Evolutionary conservation across 768 basidiomycete genomes (phyloP), one percentile per base, ranked within the genome.

Genomic region (Lyophyllum atratum): DNA sequence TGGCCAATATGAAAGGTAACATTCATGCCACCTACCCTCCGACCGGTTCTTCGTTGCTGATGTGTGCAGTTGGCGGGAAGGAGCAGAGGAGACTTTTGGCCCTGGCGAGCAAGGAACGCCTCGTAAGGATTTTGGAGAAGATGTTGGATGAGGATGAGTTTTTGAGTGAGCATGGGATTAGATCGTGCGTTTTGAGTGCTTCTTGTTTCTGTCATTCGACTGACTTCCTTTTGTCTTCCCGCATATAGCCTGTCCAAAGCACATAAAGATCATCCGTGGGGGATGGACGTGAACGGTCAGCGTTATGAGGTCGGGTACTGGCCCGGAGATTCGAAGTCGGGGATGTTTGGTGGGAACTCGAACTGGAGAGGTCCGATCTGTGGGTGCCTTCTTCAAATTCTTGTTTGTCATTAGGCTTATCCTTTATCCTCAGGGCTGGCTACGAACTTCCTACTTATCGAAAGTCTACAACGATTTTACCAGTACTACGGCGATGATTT

Each of bases 321-420:
- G 97, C 96, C 97, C 1, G 97, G 95, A 9, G 97, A 99, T 70
- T 98, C 96, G 2, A 85, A 84, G 64, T 95, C 93, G 11, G 95
- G 95, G 46, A 99, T 99, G 96, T 96, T 97, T 72, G 94, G 95
- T 51, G 93, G 93, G n/a, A 95, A 95, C 68, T 95, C 93, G n/a
- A 95, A 95, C 63, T 96, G 93, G 93, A 79, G 94, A 69, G 94
- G 94, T n/a, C 90, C 90, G 3, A 90, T 92, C 55, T 92, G 90
- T 90, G 63, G 74, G 84, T 59, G 9, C 1, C 26, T 4, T 22
- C 56, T 22, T 55, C 10, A 39, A 34, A 28, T n/a, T 26, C 22
- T 24, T 34, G 24, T n/a, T 26, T 28, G 34, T 31, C 15, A 39
- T 22, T 25, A 43, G 34, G 2, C 53, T 60, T 56, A 56, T 37